Percentiles rank a stretch among this genome's conserved stretches.
phyloP scores from a whole-genome alignment of 2,329 filamentous ascomycete species.

The Mycocentrospora acerina region DNA sequence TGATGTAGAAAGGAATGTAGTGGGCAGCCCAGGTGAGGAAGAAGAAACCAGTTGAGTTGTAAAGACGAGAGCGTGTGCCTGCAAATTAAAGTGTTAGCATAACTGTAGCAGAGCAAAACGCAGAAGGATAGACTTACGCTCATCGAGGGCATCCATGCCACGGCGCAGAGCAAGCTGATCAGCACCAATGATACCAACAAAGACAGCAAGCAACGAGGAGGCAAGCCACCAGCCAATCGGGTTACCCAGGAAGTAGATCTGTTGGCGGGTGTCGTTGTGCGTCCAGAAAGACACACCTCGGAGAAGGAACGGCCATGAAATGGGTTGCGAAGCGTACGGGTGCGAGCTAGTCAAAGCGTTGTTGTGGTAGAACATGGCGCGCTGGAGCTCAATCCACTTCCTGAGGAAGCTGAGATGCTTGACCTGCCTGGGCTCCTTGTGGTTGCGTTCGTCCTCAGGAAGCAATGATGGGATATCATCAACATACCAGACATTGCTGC shows the following conservation, averaged over 20 bases:
- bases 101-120: neutral
- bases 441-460: constrained; percentile 69
- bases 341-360: constrained; percentile 96
- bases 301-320: constrained; percentile 97
- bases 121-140: constrained; percentile 82
- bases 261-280: constrained; percentile 87
- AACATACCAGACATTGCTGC: constrained; percentile 91
- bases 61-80: constrained; percentile 89
- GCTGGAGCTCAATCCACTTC: constrained; percentile 95
- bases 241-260: constrained; percentile 98
- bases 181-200: constrained; percentile 84
- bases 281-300: constrained; percentile 99
- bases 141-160: constrained; percentile 88
- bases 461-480: constrained; percentile 86
- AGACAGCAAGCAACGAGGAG: constrained; percentile 88
- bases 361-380: constrained; percentile 99
- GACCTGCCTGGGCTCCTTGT: constrained; percentile 74
- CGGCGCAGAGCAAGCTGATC: constrained; percentile 92
- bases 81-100: constrained; percentile 11
- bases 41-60: constrained; percentile 99
- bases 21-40: constrained; percentile 98
- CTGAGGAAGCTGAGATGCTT: constrained; percentile 84
- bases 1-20: constrained; percentile 96
- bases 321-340: constrained; percentile 90
- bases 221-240: constrained; percentile 97